Percentiles rank a stretch among this genome's conserved stretches.
Evolutionary conservation across 352 stramenopile genomes (phyloP).

Genomic region (Phytophthora hibernalis): DNA sequence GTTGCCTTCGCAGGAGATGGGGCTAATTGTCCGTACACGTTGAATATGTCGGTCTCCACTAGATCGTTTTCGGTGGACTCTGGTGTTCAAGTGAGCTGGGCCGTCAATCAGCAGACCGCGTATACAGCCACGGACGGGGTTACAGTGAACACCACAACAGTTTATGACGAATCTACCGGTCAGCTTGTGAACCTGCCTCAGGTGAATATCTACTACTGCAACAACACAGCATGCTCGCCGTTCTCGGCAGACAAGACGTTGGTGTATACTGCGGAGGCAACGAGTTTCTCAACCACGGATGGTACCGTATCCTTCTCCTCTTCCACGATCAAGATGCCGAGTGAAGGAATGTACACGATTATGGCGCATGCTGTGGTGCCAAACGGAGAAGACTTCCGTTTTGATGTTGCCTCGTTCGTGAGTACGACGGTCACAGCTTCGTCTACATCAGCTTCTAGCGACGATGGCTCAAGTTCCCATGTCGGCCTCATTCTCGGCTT

Average conservation of each 20-base stretch:
- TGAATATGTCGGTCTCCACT: conserved; percentile 43
- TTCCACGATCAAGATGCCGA: conserved; percentile 42
- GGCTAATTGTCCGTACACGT: conserved; percentile 51
- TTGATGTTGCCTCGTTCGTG: conserved; percentile 56
- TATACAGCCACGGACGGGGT: conserved; percentile 18
- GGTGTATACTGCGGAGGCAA: conserved; percentile 34
- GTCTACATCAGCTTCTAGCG: conserved; percentile 17
- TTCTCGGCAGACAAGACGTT: conserved; percentile 49
- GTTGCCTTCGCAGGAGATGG: conserved; percentile 44
- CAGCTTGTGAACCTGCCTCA: conserved; percentile 49
- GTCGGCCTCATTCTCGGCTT: conserved; percentile 48
- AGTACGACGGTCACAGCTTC: conserved; percentile 37
- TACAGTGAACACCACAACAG: conserved; percentile 40
- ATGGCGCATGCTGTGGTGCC: conserved; percentile 54
- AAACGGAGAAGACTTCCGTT: conserved; percentile 48
- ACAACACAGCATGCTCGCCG: conserved; percentile 47
- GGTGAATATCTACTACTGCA: conserved; percentile 56
- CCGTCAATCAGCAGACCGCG: conserved; percentile 30
- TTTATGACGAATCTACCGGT: conserved; percentile 42
- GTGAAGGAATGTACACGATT: conserved; percentile 54
- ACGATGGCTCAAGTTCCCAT: conserved; percentile 18
- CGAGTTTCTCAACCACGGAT: conserved; percentile 38
- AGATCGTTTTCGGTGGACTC: conserved; percentile 31
- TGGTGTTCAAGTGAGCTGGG: conserved; percentile 38
- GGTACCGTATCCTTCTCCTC: conserved; percentile 32